These are phyloP conservation scores for Prunus dulcis DNA, from an alignment of 306 rosid species.

Conservation along the genomic window DNA sequence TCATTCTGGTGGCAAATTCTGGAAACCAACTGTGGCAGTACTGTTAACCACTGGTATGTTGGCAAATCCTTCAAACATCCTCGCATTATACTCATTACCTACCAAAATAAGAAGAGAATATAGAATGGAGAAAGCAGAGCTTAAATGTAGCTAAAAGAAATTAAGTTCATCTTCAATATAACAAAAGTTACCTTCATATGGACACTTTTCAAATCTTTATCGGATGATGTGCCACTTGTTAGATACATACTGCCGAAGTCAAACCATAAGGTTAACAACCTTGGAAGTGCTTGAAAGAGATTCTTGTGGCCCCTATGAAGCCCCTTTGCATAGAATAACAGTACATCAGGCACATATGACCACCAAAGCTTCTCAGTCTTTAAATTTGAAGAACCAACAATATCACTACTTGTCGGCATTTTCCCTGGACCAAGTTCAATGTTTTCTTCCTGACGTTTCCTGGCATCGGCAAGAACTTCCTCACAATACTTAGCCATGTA, in stretches of 20 bases:
- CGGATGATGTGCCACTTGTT: slow-evolving; percentile 51
- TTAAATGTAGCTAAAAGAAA: slow-evolving; percentile 23
- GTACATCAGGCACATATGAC: slow-evolving; percentile 78
- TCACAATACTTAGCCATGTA: slow-evolving; percentile 91
- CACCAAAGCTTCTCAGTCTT: slow-evolving; percentile 81
- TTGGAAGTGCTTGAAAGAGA: slow-evolving; percentile 97
- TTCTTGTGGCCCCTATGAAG: slow-evolving; percentile 94
- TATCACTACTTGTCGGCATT: slow-evolving; percentile 43
- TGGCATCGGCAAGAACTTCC: slow-evolving; percentile 90
- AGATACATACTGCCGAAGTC: slow-evolving; percentile 88
- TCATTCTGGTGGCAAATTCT: slow-evolving; percentile 96
- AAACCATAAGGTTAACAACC: slow-evolving; percentile 95
- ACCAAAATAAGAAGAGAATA: slow-evolving; percentile 31
- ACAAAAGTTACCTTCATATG: slow-evolving; percentile 50
- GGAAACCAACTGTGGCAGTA: slow-evolving; percentile 94
- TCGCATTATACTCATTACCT: slow-evolving; percentile 67
- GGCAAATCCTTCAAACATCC: slow-evolving; percentile 94
- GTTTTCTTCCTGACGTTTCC: slow-evolving; percentile 91
- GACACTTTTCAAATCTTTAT: slow-evolving; percentile 56
- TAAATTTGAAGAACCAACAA: slow-evolving; percentile 56
- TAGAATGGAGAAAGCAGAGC: slow-evolving; percentile 18
- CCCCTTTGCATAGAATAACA: slow-evolving; percentile 89
- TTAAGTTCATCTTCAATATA: slow-evolving; percentile 12
- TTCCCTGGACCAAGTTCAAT: slow-evolving; percentile 51
- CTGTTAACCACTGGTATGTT: slow-evolving; percentile 89